These are phyloP conservation scores for Nicotiana tomentosiformis DNA, from an alignment of 257 asterid genomes.

Conservation along the genomic window DNA sequence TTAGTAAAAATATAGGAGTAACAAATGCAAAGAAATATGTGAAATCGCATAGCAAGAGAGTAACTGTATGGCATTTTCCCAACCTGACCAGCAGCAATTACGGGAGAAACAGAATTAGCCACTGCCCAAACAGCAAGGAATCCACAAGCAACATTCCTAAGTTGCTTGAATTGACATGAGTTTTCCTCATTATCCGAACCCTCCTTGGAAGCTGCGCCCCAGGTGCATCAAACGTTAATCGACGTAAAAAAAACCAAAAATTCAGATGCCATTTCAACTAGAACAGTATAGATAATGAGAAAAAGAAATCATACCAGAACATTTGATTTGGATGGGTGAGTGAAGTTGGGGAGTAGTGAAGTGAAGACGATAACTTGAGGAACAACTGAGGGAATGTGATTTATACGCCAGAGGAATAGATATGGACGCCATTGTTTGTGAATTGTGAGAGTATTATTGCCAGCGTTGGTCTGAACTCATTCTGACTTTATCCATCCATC, in stretches of 20 bases:
- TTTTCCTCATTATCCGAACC: constrained; percentile 20
- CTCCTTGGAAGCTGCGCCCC: constrained; percentile 36
- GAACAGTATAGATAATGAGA: neutral
- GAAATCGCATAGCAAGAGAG: neutral
- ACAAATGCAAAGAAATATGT: neutral
- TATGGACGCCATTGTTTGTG: constrained; percentile 44
- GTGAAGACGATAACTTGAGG: constrained; percentile 17
- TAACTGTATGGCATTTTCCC: neutral
- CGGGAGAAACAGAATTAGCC: constrained; percentile 59
- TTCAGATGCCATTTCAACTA: neutral
- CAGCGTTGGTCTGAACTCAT: neutral
- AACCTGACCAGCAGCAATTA: constrained; percentile 70
- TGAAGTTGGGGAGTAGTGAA: constrained; percentile 21
- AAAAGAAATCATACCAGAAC: constrained; percentile 38
- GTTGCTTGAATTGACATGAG: constrained; percentile 39
- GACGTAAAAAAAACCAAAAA: neutral
- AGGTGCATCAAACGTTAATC: neutral
- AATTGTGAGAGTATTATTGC: neutral
- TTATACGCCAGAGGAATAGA: constrained; percentile 37
- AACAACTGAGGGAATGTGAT: constrained; percentile 22
- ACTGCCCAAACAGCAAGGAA: constrained; percentile 84
- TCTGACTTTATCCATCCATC: constrained; percentile 20
- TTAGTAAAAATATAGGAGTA: neutral
- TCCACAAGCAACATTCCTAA: constrained; percentile 75
- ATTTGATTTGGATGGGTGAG: constrained; percentile 34